phyloP scores from a whole-genome alignment of 768 basidiomycete species.

The Multifurca ochricompacta region DNA sequence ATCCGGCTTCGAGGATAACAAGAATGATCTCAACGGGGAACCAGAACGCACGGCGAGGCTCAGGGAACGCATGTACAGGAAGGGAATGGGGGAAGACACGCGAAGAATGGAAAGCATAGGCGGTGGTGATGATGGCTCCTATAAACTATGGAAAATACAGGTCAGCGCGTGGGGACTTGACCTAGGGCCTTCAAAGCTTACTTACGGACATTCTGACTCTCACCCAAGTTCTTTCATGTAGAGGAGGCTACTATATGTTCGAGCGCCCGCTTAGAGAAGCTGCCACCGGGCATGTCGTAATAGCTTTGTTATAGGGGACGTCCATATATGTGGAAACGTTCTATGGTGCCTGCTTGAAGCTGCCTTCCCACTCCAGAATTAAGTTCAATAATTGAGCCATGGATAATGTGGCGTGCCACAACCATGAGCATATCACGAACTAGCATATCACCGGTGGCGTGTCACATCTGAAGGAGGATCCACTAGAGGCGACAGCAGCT shows the following conservation, averaged over 20 bases:
- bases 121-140: background rate
- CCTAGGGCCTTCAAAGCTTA: background rate
- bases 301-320: no score
- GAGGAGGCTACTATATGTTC: no score
- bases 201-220: background rate
- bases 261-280: no score
- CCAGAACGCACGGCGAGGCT: background rate
- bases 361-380: no score
- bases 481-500: background rate
- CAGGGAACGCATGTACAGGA: background rate
- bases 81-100: no score
- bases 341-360: no score
- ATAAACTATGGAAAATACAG: background rate
- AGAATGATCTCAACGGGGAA: constrained; percentile 60
- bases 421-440: background rate
- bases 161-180: background rate
- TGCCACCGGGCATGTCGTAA: no score
- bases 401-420: background rate
- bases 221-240: background rate
- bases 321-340: no score
- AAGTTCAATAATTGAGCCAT: no score
- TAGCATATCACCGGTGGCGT: background rate
- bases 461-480: background rate
- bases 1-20: constrained; percentile 53
- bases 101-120: background rate